A percentile compares a stretch with the other conserved stretches of the same genome.
Conservation (phyloP, 2,329 filamentous ascomycete species). For the Arachnomyces sp. region DNA sequence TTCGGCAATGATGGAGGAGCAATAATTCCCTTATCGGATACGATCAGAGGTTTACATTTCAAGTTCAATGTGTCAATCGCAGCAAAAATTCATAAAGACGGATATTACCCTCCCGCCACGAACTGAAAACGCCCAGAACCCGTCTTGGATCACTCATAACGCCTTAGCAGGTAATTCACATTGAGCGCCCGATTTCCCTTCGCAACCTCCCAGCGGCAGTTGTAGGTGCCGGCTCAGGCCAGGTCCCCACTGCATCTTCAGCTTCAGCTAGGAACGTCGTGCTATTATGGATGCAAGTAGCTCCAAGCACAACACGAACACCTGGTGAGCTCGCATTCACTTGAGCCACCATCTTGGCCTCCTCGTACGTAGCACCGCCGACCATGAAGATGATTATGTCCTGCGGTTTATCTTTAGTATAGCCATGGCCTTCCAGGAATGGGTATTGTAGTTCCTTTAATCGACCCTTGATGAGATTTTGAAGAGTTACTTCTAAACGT, state of each 20-base stretch:
- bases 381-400: slow-evolving; percentile 94
- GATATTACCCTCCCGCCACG: background rate
- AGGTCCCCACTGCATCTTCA: slow-evolving; percentile 74
- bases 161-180: slow-evolving; percentile 1
- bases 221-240: slow-evolving; percentile 63
- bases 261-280: slow-evolving; percentile 83
- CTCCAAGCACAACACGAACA: slow-evolving; percentile 78
- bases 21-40: too few relatives aligned
- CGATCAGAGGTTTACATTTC: too few relatives aligned
- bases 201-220: slow-evolving; percentile 55
- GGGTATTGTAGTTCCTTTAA: slow-evolving; percentile 82
- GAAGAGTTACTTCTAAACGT: slow-evolving; percentile 73
- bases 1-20: too few relatives aligned
- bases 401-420: slow-evolving; percentile 89
- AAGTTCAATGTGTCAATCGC: too few relatives aligned
- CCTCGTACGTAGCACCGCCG: slow-evolving; percentile 89
- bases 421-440: slow-evolving; percentile 79
- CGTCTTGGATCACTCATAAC: background rate
- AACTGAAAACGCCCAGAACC: slow-evolving; percentile 2
- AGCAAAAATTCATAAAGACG: background rate
- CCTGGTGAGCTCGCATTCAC: slow-evolving; percentile 88
- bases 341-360: slow-evolving; percentile 91
- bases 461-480: slow-evolving; percentile 86
- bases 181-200: slow-evolving; percentile 51
- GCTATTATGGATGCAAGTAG: slow-evolving; percentile 82